phyloP scores from a whole-genome alignment of 257 asterid genomes.

The Przewalskia tangutica region DNA sequence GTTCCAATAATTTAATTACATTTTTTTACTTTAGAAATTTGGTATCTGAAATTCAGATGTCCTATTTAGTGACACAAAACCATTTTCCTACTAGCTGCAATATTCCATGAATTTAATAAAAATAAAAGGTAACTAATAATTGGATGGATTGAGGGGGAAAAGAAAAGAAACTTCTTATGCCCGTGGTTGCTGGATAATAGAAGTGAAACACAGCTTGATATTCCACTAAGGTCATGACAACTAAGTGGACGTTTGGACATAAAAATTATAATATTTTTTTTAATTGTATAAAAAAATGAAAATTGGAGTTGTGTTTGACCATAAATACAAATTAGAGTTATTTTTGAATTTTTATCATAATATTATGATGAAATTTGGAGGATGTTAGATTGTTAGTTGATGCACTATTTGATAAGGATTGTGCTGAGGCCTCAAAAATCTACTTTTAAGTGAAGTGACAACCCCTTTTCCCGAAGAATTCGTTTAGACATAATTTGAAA shows the following conservation, averaged over 20 bases:
- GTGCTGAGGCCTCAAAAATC: too few relatives aligned
- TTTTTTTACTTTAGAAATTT: not conserved
- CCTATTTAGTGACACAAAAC: not conserved
- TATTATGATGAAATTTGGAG: not conserved
- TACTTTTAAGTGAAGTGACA: not conserved
- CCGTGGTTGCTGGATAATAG: not conserved
- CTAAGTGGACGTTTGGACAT: not conserved
- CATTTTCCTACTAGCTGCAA: not conserved
- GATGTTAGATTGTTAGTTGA: not conserved
- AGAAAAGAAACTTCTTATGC: not conserved
- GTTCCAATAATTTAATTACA: not conserved
- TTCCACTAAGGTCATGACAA: not conserved
- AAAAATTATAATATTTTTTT: too few relatives aligned
- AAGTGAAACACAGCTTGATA: not conserved
- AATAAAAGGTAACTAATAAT: not conserved
- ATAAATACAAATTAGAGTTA: too few relatives aligned
- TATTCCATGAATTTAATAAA: not conserved
- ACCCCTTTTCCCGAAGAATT: too few relatives aligned
- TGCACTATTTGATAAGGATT: not conserved
- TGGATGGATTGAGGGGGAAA: not conserved
- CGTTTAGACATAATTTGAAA: too few relatives aligned
- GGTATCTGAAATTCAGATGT: not conserved
- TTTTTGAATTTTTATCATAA: too few relatives aligned
- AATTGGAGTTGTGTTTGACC: too few relatives aligned
- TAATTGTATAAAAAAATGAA: too few relatives aligned